These are phyloP conservation scores for Monosporascus sp. DNA, from an alignment of 2,329 filamentous ascomycete genomes.

Conservation along the genomic window DNA sequence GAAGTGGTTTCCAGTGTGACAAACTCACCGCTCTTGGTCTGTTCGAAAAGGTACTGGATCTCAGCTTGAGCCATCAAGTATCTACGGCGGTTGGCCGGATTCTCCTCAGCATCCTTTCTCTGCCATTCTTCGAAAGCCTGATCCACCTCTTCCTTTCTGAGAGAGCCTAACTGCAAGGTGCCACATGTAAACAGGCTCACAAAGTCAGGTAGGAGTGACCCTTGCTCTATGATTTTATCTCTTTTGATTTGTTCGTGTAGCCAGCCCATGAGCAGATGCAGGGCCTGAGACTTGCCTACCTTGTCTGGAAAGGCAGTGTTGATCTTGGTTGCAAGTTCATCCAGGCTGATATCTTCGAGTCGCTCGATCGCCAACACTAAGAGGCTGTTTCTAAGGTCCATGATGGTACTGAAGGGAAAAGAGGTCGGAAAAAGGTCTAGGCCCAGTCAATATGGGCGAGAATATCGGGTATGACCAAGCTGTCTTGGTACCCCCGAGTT, in stretches of 20 bases:
- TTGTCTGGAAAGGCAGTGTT: not conserved
- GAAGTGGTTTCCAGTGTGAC: not conserved
- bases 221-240: constrained; percentile 13
- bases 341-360: constrained; percentile 9
- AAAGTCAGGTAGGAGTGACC: constrained; percentile 14
- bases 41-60: constrained; percentile 11
- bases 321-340: constrained; percentile 12
- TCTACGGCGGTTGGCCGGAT: constrained; percentile 18
- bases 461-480: too few relatives aligned
- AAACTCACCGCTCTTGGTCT: not conserved
- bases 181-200: constrained; percentile 12
- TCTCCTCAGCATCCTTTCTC: constrained; percentile 10
- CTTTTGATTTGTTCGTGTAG: constrained; percentile 20
- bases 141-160: constrained; percentile 11
- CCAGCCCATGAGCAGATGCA: constrained; percentile 20
- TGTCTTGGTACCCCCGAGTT: too few relatives aligned
- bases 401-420: constrained; percentile 2
- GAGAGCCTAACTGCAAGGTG: constrained; percentile 4
- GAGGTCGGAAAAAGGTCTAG: not conserved
- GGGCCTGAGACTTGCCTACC: constrained; percentile 6
- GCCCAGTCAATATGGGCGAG: too few relatives aligned
- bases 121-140: constrained; percentile 19
- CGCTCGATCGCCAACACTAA: constrained; percentile 2
- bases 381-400: constrained; percentile 10
- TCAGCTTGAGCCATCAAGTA: constrained; percentile 21